phyloP scores from a whole-genome alignment of 129 eudicot genomes.

The Erigeron canadensis region DNA sequence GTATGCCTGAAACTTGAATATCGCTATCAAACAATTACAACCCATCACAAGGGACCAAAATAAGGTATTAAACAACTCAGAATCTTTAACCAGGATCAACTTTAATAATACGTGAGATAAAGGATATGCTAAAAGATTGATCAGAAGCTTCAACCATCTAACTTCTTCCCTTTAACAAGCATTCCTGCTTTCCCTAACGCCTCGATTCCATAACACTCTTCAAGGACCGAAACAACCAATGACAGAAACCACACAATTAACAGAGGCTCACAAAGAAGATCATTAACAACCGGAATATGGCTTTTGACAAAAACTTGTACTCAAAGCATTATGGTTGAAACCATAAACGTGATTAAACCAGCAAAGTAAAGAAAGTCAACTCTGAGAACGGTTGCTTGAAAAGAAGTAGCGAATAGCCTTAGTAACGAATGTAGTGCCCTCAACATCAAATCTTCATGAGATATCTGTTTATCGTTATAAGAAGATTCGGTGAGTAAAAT shows the following conservation, averaged over 20 bases:
- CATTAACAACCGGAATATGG: background rate
- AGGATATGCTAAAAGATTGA: background rate
- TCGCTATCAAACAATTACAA: background rate
- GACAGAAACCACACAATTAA: constrained; percentile 31
- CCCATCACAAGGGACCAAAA: constrained; percentile 14
- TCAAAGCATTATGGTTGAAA: constrained; percentile 14
- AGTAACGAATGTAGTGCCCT: background rate
- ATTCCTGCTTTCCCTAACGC: constrained; percentile 38
- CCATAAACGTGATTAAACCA: background rate
- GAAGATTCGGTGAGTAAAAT: constrained; percentile 14
- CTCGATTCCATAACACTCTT: constrained; percentile 36
- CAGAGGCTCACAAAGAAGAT: constrained; percentile 3
- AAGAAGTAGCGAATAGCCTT: constrained; percentile 18
- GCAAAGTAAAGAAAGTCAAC: constrained; percentile 11
- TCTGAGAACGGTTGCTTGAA: constrained; percentile 20
- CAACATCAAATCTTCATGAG: background rate
- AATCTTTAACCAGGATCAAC: background rate
- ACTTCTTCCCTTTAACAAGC: constrained; percentile 41
- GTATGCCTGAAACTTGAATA: constrained; percentile 27
- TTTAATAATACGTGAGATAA: background rate
- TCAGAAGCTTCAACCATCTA: constrained; percentile 24
- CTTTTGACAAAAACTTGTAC: background rate
- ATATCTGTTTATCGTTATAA: constrained; percentile 7
- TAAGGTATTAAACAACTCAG: constrained; percentile 4
- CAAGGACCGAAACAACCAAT: constrained; percentile 40